Evolutionary conservation across 768 basidiomycete genomes (phyloP).

Genomic region (Tricholoma furcatifolium): DNA sequence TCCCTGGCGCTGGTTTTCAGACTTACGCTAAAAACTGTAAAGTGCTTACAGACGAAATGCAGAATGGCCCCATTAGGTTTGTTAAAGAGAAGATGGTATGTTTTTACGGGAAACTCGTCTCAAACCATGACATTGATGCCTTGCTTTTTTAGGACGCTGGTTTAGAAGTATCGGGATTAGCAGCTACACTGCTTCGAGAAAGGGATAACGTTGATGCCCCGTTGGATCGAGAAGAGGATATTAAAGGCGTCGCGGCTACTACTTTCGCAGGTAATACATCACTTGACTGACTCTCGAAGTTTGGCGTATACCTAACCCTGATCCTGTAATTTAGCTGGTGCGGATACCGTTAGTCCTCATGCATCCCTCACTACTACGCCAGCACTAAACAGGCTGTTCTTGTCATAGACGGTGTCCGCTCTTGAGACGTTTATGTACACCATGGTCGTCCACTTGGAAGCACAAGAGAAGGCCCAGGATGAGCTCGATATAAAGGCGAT

Average conservation of each 20-base stretch:
- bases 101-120: not conserved
- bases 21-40: slow-evolving; percentile 9
- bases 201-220: not conserved
- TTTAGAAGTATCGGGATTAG: slow-evolving; percentile 1
- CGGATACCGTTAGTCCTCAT: slow-evolving; percentile 12
- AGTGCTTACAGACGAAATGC: slow-evolving; percentile 9
- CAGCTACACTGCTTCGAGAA: slow-evolving; percentile 4
- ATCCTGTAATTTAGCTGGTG: slow-evolving; percentile 1
- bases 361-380: no score
- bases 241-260: slow-evolving; percentile 13
- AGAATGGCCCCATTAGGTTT: slow-evolving; percentile 12
- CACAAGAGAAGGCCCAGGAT: slow-evolving; percentile 27
- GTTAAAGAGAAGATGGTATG: slow-evolving; percentile 14
- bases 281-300: not conserved
- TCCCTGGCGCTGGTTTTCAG: slow-evolving; percentile 30
- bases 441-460: slow-evolving; percentile 19
- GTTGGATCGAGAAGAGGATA: slow-evolving; percentile 4
- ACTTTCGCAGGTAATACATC: slow-evolving; percentile 8
- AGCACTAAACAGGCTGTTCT: no score
- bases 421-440: slow-evolving; percentile 18
- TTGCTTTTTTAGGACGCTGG: slow-evolving; percentile 5
- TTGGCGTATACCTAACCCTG: not conserved
- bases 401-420: slow-evolving; percentile 12
- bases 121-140: not conserved
- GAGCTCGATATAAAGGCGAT: slow-evolving; percentile 41